Conservation (phyloP, 1,284 basidiomycete species). For the Irpex lacteus region DNA sequence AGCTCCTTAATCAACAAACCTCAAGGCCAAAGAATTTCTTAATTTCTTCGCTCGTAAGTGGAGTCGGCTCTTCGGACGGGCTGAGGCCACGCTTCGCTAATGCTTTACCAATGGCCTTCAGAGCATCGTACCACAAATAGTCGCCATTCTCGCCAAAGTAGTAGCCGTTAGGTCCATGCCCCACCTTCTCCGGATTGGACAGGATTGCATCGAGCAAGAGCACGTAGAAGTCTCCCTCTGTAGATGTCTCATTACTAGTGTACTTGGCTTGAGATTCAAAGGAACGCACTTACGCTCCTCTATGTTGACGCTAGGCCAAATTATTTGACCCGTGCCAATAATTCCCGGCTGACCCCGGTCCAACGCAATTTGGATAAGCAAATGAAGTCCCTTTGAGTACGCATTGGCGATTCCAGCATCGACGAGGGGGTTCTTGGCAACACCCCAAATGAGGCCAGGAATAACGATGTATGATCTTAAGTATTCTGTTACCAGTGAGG, state of each 20-base stretch:
- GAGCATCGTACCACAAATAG: slow-evolving; percentile 30
- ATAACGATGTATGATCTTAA: slow-evolving; percentile 34
- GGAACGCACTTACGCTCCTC: slow-evolving; percentile 34
- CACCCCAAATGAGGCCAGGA: slow-evolving; percentile 38
- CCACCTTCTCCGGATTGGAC: slow-evolving; percentile 12
- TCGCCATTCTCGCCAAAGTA: slow-evolving; percentile 49
- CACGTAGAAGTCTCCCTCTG: slow-evolving; percentile 22
- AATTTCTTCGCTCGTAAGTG: slow-evolving; percentile 31
- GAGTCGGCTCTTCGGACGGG: slow-evolving; percentile 24
- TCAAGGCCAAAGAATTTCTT: slow-evolving; percentile 16
- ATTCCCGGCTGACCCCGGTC: slow-evolving; percentile 32
- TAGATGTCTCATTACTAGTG: not conserved
- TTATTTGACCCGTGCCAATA: slow-evolving; percentile 26
- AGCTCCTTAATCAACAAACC: not conserved
- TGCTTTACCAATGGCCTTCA: slow-evolving; percentile 18
- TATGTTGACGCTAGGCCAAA: slow-evolving; percentile 39
- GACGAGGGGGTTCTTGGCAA: slow-evolving; percentile 30
- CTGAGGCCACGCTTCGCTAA: slow-evolving; percentile 28
- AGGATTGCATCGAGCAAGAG: slow-evolving; percentile 20
- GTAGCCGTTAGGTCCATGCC: slow-evolving; percentile 42
- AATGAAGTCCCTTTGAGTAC: slow-evolving; percentile 33
- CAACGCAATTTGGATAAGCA: slow-evolving; percentile 25
- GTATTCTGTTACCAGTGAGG: slow-evolving; percentile 29
- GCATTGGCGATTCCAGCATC: slow-evolving; percentile 35
- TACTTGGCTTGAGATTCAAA: not conserved